phyloP scores from a whole-genome alignment of 164 flowering plant genomes.

The Cinnamomum chago region DNA sequence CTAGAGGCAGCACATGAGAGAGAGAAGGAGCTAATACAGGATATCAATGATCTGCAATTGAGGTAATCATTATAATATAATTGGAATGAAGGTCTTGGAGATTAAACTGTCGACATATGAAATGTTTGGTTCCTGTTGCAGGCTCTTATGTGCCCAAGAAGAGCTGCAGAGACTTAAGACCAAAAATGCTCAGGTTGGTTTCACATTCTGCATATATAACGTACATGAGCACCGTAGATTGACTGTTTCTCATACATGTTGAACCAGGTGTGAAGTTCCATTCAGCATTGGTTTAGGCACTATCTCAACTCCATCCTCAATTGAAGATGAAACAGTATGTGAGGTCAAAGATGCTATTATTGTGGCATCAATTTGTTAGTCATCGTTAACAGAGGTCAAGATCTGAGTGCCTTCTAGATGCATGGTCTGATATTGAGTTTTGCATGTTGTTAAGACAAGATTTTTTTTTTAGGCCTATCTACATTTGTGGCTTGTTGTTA shows the following conservation, averaged over 20 bases:
- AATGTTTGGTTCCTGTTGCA: constrained; percentile 19
- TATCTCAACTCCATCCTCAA: neutral
- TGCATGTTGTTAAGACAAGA: neutral
- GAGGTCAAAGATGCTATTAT: neutral
- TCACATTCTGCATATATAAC: neutral
- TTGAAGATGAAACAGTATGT: neutral
- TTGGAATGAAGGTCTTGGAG: neutral
- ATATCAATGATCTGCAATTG: constrained; percentile 65
- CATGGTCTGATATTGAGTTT: neutral
- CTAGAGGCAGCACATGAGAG: constrained; percentile 77
- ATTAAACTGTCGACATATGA: neutral
- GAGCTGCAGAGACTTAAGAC: constrained; percentile 63
- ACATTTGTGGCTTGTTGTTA: neutral
- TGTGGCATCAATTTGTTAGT: neutral
- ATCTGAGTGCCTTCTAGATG: neutral
- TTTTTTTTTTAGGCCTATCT: neutral
- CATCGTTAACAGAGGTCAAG: neutral
- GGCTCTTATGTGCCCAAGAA: constrained; percentile 61
- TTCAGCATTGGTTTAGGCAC: neutral
- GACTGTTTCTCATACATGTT: neutral
- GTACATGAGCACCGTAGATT: neutral
- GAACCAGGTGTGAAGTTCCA: neutral
- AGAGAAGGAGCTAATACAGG: constrained; percentile 71
- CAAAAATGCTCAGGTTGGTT: constrained; percentile 42
- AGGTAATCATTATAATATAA: constrained; percentile 39